Evolutionary conservation across 2,329 filamentous ascomycete genomes (phyloP).

Genomic region (Gaeumannomyces sp.): DNA sequence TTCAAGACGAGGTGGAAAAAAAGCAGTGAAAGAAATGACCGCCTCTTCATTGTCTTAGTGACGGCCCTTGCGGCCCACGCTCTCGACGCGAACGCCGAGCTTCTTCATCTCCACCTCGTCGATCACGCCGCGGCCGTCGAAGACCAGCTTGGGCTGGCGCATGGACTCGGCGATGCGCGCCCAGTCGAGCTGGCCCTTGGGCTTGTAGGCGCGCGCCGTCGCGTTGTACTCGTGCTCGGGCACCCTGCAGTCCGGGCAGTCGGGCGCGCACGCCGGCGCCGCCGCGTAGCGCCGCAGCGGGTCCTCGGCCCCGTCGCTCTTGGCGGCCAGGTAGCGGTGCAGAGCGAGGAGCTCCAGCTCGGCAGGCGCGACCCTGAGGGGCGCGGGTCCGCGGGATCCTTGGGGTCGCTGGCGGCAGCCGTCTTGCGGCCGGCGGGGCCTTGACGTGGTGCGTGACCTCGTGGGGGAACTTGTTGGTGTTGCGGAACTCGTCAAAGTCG

Average conservation of each 20-base stretch:
- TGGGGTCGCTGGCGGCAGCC: background rate
- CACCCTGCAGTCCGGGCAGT: slow-evolving; percentile 17
- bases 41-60: background rate
- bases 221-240: slow-evolving; percentile 17
- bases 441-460: slow-evolving; percentile 13
- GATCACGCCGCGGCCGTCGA: slow-evolving; percentile 50
- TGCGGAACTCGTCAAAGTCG: slow-evolving; percentile 49
- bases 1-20: background rate
- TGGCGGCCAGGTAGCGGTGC: slow-evolving; percentile 32
- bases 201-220: slow-evolving; percentile 33
- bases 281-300: slow-evolving; percentile 39
- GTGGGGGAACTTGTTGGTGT: background rate
- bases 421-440: slow-evolving; percentile 8
- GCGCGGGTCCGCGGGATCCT: slow-evolving; percentile 36
- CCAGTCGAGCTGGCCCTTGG: slow-evolving; percentile 47
- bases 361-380: slow-evolving; percentile 31
- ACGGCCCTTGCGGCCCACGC: slow-evolving; percentile 38
- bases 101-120: slow-evolving; percentile 41
- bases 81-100: slow-evolving; percentile 47
- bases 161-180: slow-evolving; percentile 41
- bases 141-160: slow-evolving; percentile 49
- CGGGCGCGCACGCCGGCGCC: slow-evolving; percentile 35
- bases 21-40: background rate
- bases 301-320: slow-evolving; percentile 25
- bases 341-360: slow-evolving; percentile 42